Evolutionary conservation across 345 rosid genomes (phyloP).

Genomic region (Psidium guajava): DNA sequence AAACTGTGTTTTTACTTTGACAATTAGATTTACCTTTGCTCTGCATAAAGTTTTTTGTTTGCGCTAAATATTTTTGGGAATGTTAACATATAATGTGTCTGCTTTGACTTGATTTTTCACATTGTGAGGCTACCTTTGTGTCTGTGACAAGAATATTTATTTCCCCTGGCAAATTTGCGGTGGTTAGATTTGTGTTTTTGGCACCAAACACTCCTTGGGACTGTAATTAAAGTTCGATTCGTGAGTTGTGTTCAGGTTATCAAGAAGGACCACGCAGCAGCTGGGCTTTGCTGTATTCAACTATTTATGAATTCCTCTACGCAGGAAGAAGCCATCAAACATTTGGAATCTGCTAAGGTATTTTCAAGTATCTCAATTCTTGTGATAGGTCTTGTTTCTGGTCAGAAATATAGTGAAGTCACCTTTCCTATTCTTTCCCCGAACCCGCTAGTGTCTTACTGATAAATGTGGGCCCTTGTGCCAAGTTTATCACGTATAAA

Average conservation of each 20-base stretch:
- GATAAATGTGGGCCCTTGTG: background rate
- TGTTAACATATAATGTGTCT: background rate
- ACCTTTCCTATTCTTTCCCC: too few relatives aligned
- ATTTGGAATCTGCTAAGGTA: constrained; percentile 90
- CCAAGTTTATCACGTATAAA: background rate
- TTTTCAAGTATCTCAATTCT: background rate
- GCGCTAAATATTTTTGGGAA: background rate
- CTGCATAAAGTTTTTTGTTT: background rate
- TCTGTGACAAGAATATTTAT: background rate
- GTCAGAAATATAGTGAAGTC: too few relatives aligned
- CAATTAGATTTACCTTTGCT: background rate
- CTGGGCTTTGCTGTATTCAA: constrained; percentile 94
- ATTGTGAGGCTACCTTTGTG: background rate
- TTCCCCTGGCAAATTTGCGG: background rate
- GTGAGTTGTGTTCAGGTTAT: constrained; percentile 43
- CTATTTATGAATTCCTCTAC: constrained; percentile 81
- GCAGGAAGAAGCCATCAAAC: constrained; percentile 85
- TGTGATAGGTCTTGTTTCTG: too few relatives aligned
- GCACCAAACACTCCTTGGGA: background rate
- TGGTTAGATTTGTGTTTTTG: background rate
- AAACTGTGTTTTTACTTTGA: background rate
- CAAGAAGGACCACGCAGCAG: constrained; percentile 88
- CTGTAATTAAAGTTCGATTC: background rate
- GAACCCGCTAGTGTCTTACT: background rate
- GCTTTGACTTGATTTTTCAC: background rate